Percentiles rank a stretch among this genome's conserved stretches.
Evolutionary conservation across 108 stramenopile species (phyloP).

Genomic region (Bacterosira constricta): DNA sequence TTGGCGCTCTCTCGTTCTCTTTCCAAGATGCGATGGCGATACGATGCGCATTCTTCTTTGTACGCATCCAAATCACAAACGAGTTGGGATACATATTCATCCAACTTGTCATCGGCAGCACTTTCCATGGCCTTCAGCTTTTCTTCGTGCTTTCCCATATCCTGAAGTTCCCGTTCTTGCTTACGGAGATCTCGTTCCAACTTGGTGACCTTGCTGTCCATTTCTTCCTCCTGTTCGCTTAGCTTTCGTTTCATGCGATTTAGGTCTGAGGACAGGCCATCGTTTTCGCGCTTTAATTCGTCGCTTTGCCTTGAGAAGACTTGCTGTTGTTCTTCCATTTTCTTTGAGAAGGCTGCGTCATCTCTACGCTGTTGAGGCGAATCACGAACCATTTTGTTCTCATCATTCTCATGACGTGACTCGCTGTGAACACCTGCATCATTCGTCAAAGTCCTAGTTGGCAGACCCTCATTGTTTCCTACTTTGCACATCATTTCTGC

Average conservation of each 20-base stretch:
- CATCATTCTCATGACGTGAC: too few relatives aligned
- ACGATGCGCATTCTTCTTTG: constrained; percentile 36
- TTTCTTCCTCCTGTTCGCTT: constrained; percentile 13
- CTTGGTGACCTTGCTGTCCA: constrained; percentile 5
- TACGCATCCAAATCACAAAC: constrained; percentile 34
- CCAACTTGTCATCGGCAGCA: constrained; percentile 10
- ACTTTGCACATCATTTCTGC: not conserved
- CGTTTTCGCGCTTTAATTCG: constrained; percentile 4
- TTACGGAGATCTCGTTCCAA: constrained; percentile 27
- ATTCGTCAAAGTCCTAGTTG: too few relatives aligned
- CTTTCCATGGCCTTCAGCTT: not conserved
- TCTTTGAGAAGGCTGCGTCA: not conserved
- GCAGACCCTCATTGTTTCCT: not conserved
- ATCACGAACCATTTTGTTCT: not conserved
- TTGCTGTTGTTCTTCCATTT: not conserved
- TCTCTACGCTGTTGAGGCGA: not conserved
- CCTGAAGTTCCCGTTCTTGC: constrained; percentile 6
- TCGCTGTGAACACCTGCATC: too few relatives aligned
- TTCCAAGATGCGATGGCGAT: constrained; percentile 34
- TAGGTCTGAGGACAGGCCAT: not conserved
- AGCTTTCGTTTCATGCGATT: constrained; percentile 8
- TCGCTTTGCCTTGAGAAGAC: not conserved
- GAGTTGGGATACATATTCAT: constrained; percentile 14
- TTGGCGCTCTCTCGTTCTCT: constrained; percentile 32
- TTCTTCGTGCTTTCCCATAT: constrained; percentile 1